phyloP scores from a whole-genome alignment of 78 protist genomes.

The Dictyostelium firmibasis region DNA sequence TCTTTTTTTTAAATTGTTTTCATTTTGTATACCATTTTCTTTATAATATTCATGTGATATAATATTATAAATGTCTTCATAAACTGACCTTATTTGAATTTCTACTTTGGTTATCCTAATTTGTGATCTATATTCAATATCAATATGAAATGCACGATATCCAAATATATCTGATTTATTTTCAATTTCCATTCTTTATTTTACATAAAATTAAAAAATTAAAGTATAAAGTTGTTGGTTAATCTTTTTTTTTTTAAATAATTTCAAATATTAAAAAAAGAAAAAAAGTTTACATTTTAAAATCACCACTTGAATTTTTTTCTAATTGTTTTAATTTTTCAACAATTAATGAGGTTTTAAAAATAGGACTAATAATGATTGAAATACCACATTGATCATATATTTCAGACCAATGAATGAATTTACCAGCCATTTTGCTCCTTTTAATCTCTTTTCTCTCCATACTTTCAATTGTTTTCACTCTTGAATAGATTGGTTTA shows the following conservation, averaged over 20 bases:
- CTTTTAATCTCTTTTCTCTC: not conserved
- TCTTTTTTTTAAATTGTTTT: not conserved
- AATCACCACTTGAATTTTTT: not conserved
- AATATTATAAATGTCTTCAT: not conserved
- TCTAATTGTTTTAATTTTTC: not conserved
- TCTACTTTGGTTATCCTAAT: not conserved
- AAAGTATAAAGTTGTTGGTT: no score
- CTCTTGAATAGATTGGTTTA: not conserved
- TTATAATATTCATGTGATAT: not conserved
- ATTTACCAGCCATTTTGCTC: not conserved
- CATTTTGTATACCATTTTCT: not conserved
- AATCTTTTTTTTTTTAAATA: not conserved
- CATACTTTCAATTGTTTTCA: not conserved
- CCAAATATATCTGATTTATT: not conserved
- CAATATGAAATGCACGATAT: not conserved
- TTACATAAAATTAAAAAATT: no score
- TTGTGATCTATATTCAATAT: not conserved
- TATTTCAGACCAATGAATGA: not conserved
- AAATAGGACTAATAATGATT: not conserved
- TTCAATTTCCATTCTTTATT: not conserved
- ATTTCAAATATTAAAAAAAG: no score
- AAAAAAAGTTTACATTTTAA: not conserved
- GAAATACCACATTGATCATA: not conserved
- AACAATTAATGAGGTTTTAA: not conserved
- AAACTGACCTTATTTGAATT: not conserved